These are phyloP conservation scores for Rusavskia elegans DNA, from an alignment of 495 filamentous ascomycete genomes.

Conservation along the genomic window DNA sequence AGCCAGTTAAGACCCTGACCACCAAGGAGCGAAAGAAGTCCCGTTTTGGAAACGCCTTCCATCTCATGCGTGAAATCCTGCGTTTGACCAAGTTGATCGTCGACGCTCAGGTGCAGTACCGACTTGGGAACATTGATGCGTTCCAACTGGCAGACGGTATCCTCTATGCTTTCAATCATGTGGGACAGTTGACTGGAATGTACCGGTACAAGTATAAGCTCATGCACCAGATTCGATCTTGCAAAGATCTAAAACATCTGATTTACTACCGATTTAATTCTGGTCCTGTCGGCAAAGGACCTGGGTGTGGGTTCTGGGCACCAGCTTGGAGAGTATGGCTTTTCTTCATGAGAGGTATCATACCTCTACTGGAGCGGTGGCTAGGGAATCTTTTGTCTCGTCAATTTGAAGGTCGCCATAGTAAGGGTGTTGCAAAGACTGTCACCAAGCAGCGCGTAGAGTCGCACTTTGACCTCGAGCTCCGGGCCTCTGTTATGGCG, in stretches of 20 bases:
- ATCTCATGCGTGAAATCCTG: conserved; percentile 98
- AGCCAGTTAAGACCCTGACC: conserved; percentile 96
- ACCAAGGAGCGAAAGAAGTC: conserved; percentile 99
- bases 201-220: conserved; percentile 99
- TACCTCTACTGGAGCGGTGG: conserved; percentile 93
- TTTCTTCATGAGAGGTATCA: conserved; percentile 99
- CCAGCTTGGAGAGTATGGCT: conserved; percentile 98
- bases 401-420: conserved; percentile 97
- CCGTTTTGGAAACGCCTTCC: conserved; percentile 97
- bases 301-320: conserved; percentile 98
- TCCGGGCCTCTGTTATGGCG: conserved; percentile 96
- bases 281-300: conserved; percentile 92
- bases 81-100: conserved; percentile 96
- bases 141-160: conserved; percentile 99
- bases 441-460: conserved; percentile 99
- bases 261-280: conserved; percentile 99
- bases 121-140: conserved; percentile 94
- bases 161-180: conserved; percentile 97
- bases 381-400: conserved; percentile 91
- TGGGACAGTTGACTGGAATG: conserved; percentile 98
- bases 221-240: conserved; percentile 99
- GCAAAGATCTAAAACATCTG: conserved; percentile 97
- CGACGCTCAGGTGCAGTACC: conserved; percentile 96
- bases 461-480: conserved; percentile 95
- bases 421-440: conserved; percentile 98